phyloP scores from a whole-genome alignment of 2,329 filamentous ascomycete species.

The Ascochyta pisi region DNA sequence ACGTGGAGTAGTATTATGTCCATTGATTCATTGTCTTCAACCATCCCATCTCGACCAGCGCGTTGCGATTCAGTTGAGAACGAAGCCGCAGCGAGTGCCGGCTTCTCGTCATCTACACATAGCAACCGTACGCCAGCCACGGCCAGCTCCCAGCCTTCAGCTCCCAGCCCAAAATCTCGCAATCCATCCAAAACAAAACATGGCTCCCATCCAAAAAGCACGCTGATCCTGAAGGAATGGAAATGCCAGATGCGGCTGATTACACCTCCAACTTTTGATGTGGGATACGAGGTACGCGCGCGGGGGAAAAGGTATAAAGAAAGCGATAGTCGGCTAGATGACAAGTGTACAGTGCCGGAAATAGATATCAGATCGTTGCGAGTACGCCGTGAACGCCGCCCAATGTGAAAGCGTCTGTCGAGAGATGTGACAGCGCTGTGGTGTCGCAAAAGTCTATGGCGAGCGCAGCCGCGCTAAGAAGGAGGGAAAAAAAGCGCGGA shows the following conservation, averaged over 20 bases:
- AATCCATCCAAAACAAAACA: conserved; percentile 10
- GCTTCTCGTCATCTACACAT: conserved; percentile 16
- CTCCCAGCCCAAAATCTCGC: conserved; percentile 1
- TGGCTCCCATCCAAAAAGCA: conserved; percentile 9
- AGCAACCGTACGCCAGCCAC: conserved; percentile 9
- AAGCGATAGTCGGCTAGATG: conserved; percentile 20
- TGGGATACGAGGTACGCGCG: conserved; percentile 30
- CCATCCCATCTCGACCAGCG: conserved; percentile 20
- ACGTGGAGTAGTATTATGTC: conserved; percentile 5
- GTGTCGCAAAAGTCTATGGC: conserved; percentile 35
- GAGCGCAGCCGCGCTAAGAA: conserved; percentile 27
- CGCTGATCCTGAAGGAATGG: conserved; percentile 8
- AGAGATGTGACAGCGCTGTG: conserved; percentile 21
- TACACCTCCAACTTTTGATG: conserved; percentile 38
- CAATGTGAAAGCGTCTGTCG: conserved; percentile 33
- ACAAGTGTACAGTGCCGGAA: conserved; percentile 19
- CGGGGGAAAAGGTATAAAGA: conserved; percentile 19
- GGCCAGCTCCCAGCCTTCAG: conserved; percentile 2
- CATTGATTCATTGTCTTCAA: conserved; percentile 21
- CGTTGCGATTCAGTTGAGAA: conserved; percentile 19
- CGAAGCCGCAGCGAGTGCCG: conserved; percentile 12
- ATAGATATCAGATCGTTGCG: conserved; percentile 14
- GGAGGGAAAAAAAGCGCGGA: conserved; percentile 23
- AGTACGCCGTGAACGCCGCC: conserved; percentile 45
- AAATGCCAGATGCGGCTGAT: conserved; percentile 29